Percentiles rank a stretch among this genome's conserved stretches.
Evolutionary conservation across 169 alveolate genomes (phyloP).

Genomic region (Cryptosporidium ubiquitum): DNA sequence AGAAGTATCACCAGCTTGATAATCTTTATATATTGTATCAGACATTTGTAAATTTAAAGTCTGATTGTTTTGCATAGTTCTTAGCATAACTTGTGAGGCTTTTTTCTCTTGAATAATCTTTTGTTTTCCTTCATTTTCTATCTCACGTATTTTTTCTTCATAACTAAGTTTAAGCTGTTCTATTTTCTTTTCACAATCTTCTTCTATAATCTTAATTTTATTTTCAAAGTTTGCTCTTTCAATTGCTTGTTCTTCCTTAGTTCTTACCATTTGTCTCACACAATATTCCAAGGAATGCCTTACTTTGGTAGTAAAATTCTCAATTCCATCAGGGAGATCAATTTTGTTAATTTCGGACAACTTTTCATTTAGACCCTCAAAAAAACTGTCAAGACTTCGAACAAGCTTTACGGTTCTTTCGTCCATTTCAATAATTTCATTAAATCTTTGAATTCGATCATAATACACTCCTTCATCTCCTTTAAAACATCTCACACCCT

Average conservation of each 20-base stretch:
- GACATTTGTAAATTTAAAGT: constrained; percentile 57
- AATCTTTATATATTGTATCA: neutral
- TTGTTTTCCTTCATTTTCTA: constrained; percentile 35
- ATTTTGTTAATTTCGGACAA: constrained; percentile 4
- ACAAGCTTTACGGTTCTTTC: constrained; percentile 22
- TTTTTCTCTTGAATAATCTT: constrained; percentile 59
- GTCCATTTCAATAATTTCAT: constrained; percentile 40
- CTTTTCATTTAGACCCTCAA: constrained; percentile 23
- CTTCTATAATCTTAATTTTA: constrained; percentile 30
- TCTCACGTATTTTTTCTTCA: constrained; percentile 58
- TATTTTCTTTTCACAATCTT: constrained; percentile 16
- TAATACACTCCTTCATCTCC: constrained; percentile 39
- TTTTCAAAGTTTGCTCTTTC: constrained; percentile 16
- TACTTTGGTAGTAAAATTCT: constrained; percentile 21
- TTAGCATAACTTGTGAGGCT: constrained; percentile 28
- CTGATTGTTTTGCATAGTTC: constrained; percentile 54
- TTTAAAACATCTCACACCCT: neutral
- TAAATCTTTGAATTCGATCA: constrained; percentile 29
- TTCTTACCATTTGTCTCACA: constrained; percentile 47
- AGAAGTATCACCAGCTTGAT: neutral
- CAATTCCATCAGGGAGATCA: constrained; percentile 4
- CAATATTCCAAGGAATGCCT: constrained; percentile 55
- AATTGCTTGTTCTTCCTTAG: constrained; percentile 64
- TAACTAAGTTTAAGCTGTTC: constrained; percentile 21
- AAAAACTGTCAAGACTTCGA: constrained; percentile 16